These are phyloP conservation scores for Aspergillus quadricinctus DNA, from an alignment of 2,329 filamentous ascomycete genomes.

Conservation along the genomic window DNA sequence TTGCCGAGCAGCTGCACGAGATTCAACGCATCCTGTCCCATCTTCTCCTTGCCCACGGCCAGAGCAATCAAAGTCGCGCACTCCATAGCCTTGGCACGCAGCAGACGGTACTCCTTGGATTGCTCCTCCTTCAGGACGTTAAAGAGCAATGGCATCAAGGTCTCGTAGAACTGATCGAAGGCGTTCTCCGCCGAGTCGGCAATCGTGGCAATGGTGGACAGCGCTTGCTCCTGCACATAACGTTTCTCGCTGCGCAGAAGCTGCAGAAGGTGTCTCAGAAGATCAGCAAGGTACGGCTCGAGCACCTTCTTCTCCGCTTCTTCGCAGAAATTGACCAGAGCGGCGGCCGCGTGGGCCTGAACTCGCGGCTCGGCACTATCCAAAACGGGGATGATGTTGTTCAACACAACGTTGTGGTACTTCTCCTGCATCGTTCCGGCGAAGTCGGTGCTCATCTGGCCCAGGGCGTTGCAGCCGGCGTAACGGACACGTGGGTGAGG, in stretches of 20 bases:
- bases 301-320: constrained; percentile 90
- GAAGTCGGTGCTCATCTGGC: constrained; percentile 99
- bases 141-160: constrained; percentile 90
- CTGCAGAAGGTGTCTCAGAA: constrained; percentile 79
- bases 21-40: constrained; percentile 80
- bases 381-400: constrained; percentile 87
- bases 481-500: constrained; percentile 91
- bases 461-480: constrained; percentile 97
- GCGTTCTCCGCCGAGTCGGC: constrained; percentile 96
- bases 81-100: constrained; percentile 98
- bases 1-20: constrained; percentile 82
- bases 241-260: constrained; percentile 88
- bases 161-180: constrained; percentile 93
- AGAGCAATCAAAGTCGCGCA: constrained; percentile 92
- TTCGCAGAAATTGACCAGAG: constrained; percentile 97
- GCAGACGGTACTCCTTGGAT: constrained; percentile 84
- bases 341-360: constrained; percentile 95
- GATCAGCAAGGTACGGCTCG: constrained; percentile 86
- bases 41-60: constrained; percentile 88
- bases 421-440: constrained; percentile 97
- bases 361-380: constrained; percentile 87
- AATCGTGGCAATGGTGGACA: constrained; percentile 97
- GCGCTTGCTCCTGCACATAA: constrained; percentile 94
- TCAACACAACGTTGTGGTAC: constrained; percentile 82
- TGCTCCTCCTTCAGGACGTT: constrained; percentile 84